Base-by-base conservation (phyloP, 768 basidiomycete genomes). In the Leccinellum rugosiceps region DNA sequence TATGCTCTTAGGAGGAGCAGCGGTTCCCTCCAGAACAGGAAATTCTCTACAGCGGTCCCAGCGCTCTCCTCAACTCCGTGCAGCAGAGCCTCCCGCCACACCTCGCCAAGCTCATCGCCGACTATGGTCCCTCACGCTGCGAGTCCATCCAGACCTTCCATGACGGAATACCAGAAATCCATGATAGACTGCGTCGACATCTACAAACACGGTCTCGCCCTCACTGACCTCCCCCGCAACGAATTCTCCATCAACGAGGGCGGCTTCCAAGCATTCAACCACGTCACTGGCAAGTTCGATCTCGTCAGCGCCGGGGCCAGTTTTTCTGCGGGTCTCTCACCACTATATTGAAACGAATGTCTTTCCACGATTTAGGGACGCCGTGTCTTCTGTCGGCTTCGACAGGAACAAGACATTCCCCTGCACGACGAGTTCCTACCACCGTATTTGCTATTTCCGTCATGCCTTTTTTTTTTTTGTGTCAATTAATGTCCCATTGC, bases 211-310 rank as follows among this genome's bases (percentile, higher is more conserved):
- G 86, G 83, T 1, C 60, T 80, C 35, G 75, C 72, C 38, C 72
- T 85, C 25, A 78, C 80, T 1, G 69, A 73, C 7, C 70, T 82
- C 60, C 68, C 80, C 10, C 71, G 75, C 46, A 85, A 83, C 8
- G 86, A 88, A 62, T 86, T 83, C 64, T 80, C 83, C 4, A 76
- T 87, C 54, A 67, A 74, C 6, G 79, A 87, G n/a, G 86, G 86
- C 1, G 70, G 65, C 23, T 87, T 82, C 68, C 75, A 82, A 62
- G 62, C 70, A 1, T 66, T 78, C 53, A 72, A 84, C 51, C 73
- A 74, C 5, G 63, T 55, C 4, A 80, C 80, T 0, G 81, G 83
- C 1, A 66, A 59, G 38, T 45, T 66, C n/a, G 78, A 81, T 57
- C 64, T 66, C 3, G 65, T 75, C 25, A 77, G 79, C 53, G 41